phyloP scores from a whole-genome alignment of 1,139 yeast genomes.

The Scheffersomyces illinoinensis region DNA sequence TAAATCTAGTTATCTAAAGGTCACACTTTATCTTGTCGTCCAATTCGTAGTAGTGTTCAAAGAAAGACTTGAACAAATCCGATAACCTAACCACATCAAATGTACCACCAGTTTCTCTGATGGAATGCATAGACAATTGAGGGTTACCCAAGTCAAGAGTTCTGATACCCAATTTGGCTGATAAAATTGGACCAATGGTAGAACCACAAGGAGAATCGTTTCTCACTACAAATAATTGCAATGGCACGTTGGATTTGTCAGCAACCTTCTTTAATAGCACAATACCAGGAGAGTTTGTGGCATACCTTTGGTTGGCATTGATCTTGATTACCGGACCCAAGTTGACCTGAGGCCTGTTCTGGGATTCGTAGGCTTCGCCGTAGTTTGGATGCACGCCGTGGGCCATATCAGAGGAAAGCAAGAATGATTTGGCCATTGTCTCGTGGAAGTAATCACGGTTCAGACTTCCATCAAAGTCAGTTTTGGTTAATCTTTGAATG shows the following conservation, averaged over 20 bases:
- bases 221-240: conserved; percentile 83
- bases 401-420: conserved; percentile 93
- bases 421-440: conserved; percentile 78
- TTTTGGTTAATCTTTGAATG: conserved; percentile 61
- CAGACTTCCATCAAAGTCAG: conserved; percentile 22
- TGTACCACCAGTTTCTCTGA: conserved; percentile 90
- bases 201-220: conserved; percentile 96
- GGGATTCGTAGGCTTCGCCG: conserved; percentile 67
- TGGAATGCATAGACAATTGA: conserved; percentile 92
- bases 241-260: conserved; percentile 60
- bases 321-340: conserved; percentile 90
- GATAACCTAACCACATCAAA: conserved; percentile 67
- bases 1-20: neutral
- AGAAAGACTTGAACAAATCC: conserved; percentile 62
- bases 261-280: conserved; percentile 77
- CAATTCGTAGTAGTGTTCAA: conserved; percentile 36
- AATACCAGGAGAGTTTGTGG: conserved; percentile 90
- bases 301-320: conserved; percentile 93
- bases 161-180: conserved; percentile 85
- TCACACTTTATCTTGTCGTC: conserved; percentile 32
- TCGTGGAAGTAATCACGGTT: conserved; percentile 46
- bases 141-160: conserved; percentile 94
- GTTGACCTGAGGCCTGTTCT: conserved; percentile 80
- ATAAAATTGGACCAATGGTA: conserved; percentile 92
- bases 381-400: conserved; percentile 97